phyloP scores from a whole-genome alignment of 768 basidiomycete species.

The Suillus occidentalis region DNA sequence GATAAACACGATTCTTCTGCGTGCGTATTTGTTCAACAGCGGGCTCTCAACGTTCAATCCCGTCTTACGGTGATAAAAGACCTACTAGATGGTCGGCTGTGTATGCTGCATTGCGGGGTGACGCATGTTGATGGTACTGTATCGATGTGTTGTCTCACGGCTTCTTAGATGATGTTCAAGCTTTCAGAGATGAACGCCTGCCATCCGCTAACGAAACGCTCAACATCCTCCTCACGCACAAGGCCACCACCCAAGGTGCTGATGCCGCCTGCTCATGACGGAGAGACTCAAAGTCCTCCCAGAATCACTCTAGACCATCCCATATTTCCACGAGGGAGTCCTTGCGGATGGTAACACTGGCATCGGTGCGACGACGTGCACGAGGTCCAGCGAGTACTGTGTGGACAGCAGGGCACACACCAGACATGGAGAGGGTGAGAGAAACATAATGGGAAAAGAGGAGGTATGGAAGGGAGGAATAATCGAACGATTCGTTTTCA shows the following conservation, averaged over 20 bases:
- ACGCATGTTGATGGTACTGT: no score
- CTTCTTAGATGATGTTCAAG: slow-evolving; percentile 84
- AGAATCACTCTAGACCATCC: slow-evolving; percentile 77
- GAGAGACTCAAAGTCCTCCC: slow-evolving; percentile 80
- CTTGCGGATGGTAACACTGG: slow-evolving; percentile 56
- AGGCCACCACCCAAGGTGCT: slow-evolving; percentile 35
- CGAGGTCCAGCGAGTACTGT: slow-evolving; percentile 74
- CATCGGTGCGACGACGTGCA: slow-evolving; percentile 57
- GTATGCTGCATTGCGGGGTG: no score
- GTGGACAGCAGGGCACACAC: slow-evolving; percentile 81
- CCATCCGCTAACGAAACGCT: slow-evolving; percentile 81
- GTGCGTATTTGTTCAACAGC: background rate
- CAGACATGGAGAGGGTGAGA: slow-evolving; percentile 72
- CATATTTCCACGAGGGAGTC: slow-evolving; percentile 73
- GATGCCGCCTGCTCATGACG: slow-evolving; percentile 43
- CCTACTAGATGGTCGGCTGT: no score
- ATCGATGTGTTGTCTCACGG: slow-evolving; percentile 24
- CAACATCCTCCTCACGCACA: slow-evolving; percentile 51
- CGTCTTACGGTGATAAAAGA: no score
- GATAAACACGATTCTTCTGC: background rate
- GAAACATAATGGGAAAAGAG: slow-evolving; percentile 61
- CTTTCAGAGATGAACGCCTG: slow-evolving; percentile 93
- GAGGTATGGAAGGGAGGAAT: slow-evolving; percentile 44
- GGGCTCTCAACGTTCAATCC: no score
- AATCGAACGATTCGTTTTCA: no score